These are phyloP conservation scores for Erigeron philadelphicus DNA, from an alignment of 140 eudicot genomes.

Conservation along the genomic window DNA sequence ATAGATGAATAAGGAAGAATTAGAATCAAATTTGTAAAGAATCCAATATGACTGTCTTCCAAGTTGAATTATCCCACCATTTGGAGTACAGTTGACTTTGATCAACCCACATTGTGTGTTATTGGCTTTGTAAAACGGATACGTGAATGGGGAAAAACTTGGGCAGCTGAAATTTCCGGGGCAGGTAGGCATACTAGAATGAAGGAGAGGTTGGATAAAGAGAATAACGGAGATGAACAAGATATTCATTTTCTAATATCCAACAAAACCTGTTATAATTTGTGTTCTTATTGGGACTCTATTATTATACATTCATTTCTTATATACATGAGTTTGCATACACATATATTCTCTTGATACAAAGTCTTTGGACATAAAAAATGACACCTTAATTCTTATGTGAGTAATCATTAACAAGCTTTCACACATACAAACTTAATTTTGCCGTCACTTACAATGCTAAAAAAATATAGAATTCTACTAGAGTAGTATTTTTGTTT, in stretches of 20 bases:
- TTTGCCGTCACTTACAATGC: not conserved
- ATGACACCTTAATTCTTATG: not conserved
- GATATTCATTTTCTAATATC: slow-evolving; percentile 12
- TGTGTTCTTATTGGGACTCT: not conserved
- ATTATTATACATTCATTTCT: not conserved
- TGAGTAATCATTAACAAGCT: slow-evolving; percentile 12
- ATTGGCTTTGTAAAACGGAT: slow-evolving; percentile 11
- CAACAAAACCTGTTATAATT: not conserved
- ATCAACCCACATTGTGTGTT: slow-evolving; percentile 24
- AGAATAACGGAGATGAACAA: slow-evolving; percentile 1
- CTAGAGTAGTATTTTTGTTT: not conserved
- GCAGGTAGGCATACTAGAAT: slow-evolving; percentile 7
- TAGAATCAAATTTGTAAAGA: not conserved
- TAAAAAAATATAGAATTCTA: not conserved
- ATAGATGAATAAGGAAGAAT: not conserved
- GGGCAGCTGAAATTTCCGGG: slow-evolving; percentile 15
- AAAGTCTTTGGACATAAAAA: slow-evolving; percentile 10
- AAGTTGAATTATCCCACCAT: not conserved
- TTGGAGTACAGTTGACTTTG: slow-evolving; percentile 2
- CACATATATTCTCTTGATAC: not conserved
- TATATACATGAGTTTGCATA: not conserved
- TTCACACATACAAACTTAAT: slow-evolving; percentile 8
- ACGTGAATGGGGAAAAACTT: not conserved
- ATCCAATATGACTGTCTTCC: not conserved
- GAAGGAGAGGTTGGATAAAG: slow-evolving; percentile 12